Conservation (phyloP, 306 rosid species). For the Abrus precatorius region DNA sequence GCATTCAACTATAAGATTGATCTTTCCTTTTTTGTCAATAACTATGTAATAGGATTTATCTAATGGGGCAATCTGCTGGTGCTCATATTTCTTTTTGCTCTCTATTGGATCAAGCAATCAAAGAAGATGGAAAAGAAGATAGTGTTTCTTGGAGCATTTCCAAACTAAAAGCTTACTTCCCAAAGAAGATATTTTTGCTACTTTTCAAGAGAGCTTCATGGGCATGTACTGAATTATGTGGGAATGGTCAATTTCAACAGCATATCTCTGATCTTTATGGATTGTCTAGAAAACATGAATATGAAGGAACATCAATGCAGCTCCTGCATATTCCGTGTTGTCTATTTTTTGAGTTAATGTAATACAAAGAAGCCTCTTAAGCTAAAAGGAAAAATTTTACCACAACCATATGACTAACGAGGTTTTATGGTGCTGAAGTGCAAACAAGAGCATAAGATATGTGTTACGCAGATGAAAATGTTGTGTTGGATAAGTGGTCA, state of each 20-base stretch:
- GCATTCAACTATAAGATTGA: constrained; percentile 41
- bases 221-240: constrained; percentile 15
- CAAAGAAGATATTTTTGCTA: constrained; percentile 36
- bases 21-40: constrained; percentile 26
- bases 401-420: background rate
- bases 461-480: background rate
- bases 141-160: constrained; percentile 71
- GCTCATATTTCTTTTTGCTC: constrained; percentile 93
- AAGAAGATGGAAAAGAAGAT: constrained; percentile 62
- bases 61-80: constrained; percentile 99
- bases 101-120: constrained; percentile 81
- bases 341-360: background rate
- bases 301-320: background rate
- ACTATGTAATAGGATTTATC: constrained; percentile 71
- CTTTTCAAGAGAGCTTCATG: background rate
- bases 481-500: constrained; percentile 14
- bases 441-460: background rate
- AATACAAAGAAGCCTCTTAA: background rate
- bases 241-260: constrained; percentile 31
- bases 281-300: background rate
- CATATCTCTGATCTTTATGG: constrained; percentile 23
- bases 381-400: background rate
- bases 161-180: constrained; percentile 78
- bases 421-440: background rate
- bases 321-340: constrained; percentile 6